Percentiles rank a stretch among this genome's conserved stretches.
These are phyloP conservation scores for Tolypocladium nubicola DNA, from an alignment of 2,329 filamentous ascomycete species.

Conservation along the genomic window DNA sequence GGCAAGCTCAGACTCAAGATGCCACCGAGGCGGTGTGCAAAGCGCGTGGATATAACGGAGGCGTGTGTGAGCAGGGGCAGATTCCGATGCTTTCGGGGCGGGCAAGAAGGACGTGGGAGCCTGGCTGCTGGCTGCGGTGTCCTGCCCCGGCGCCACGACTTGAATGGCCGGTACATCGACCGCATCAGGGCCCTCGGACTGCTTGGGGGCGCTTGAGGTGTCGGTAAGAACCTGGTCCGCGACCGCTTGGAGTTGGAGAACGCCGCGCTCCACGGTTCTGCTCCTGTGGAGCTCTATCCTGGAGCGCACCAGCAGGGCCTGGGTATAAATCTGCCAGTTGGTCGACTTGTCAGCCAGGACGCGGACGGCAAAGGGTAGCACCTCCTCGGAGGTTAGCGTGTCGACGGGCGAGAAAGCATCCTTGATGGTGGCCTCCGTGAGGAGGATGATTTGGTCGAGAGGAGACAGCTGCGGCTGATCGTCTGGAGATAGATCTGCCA, in stretches of 20 bases:
- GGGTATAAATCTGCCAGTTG: constrained; percentile 97
- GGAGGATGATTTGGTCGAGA: constrained; percentile 80
- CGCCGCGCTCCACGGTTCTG: constrained; percentile 76
- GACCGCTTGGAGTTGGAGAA: constrained; percentile 87
- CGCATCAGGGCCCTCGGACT: constrained; percentile 17
- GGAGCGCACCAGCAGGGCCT: constrained; percentile 80
- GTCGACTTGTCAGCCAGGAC: constrained; percentile 82
- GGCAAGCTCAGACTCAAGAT: constrained; percentile 86
- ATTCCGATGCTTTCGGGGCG: constrained; percentile 61
- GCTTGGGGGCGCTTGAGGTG: constrained; percentile 36
- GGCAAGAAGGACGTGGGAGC: constrained; percentile 74
- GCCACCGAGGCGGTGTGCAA: constrained; percentile 79
- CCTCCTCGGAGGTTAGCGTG: constrained; percentile 84
- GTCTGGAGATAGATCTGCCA: constrained; percentile 61
- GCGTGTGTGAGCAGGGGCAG: constrained; percentile 65
- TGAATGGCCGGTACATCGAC: constrained; percentile 33
- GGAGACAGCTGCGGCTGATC: constrained; percentile 73
- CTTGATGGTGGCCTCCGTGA: constrained; percentile 79
- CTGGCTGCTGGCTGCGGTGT: constrained; percentile 9
- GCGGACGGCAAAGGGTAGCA: constrained; percentile 78
- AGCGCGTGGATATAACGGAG: constrained; percentile 78
- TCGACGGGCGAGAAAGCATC: constrained; percentile 79
- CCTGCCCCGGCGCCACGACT: constrained; percentile 27
- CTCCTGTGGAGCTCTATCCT: constrained; percentile 82
- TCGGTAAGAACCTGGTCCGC: constrained; percentile 93